Evolutionary conservation across 169 alveolate genomes (phyloP), one percentile per base, ranked within the genome.

Genomic region (Neospora caninum): DNA sequence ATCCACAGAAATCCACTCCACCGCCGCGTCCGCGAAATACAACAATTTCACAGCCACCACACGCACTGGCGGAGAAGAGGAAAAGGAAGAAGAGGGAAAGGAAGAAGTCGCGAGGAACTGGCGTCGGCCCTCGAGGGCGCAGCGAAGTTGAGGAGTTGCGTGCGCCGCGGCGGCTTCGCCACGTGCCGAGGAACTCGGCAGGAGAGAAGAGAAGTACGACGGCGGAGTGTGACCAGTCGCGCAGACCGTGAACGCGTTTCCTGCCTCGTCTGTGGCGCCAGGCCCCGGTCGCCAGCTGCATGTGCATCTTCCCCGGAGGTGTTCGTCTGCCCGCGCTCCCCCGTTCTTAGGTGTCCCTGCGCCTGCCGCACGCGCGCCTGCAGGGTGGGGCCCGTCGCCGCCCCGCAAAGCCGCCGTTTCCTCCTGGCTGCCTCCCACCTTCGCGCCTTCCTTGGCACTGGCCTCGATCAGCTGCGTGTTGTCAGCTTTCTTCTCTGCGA

Each of bases 41-140:
- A 78, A 54, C 58, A 91, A 49, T 27, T 84, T 38, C 45, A 91
- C 94, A 1, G 82, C 94, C 38, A 53, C 82, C 22, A 91, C 89
- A 31, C 91, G 64, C 6, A 78, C 87, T 9, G 69, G 49, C 58
- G 58, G 13, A 49, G 58, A 13, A 49, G 58, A 49, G 13, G 58
- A 49, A 4, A 13, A 49, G 13, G 58, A 49, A 49, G 58, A 13
- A 49, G 36, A n/a, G 83, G 27, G 69, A 84, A 7, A 13, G 18
- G 34, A 13, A 34, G 18, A 9, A 13, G 9, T n/a, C 39, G 42
- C 36, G 18, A n/a, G 27, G 45, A 78, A n/a, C 86, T 78, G 86
- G 34, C 73, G 73, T 29, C 73, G 73, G 73, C 73, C 73, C 31
- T 64, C 73, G 34, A 64, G 73, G 34, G 73, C 73, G 73, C 73